Evolutionary conservation across 2,329 filamentous ascomycete species (phyloP), one percentile per base, ranked within the genome.

Genomic region (Chaetomium sp.): DNA sequence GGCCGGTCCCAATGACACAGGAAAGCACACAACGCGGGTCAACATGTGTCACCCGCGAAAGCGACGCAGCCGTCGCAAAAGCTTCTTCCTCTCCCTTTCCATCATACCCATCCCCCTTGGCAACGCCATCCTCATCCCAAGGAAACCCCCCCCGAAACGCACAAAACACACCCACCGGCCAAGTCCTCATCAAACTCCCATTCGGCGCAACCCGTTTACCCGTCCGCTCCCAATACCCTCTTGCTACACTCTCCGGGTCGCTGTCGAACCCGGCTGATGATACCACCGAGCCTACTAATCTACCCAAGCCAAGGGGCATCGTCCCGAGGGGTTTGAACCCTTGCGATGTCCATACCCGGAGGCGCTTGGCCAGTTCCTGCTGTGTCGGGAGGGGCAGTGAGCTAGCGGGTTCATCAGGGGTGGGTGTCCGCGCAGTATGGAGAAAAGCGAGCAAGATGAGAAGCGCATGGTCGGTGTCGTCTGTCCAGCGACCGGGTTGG

Each of bases 401-500:
- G 5, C 6, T 9, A 8, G 42, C 4, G 14, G 11, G 42, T 12
- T 1, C 19, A 27, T 27, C 19, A 27, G 19, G 19, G 19, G 19
- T 27, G 19, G 19, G 19, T 27, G 47, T 47, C 6, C 10, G 8
- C 6, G 61, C 68, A n/a, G 66, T 69, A 49, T 78, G 72, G 32
- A 78, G 64, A 38, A 71, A 81, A 5, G 73, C 76, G 2, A 80
- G 70, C 2, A 80, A 62, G 53, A 75, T 73, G 0, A 80, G 65
- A 19, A 79, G 68, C 3, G 77, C 73, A 64, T 81, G 77, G 59
- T 80, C 78, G 0, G 78, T 81, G 63, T 81, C 78, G 57, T 81
- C 78, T 0, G 78, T 81, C 78, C 77, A 80, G 42, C 74, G 71
- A 32, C 73, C 71, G 0, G 68, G 62, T 3, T 65, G 62, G 38